Evolutionary conservation across 345 rosid species (phyloP).

Genomic region (Citrus glauca): DNA sequence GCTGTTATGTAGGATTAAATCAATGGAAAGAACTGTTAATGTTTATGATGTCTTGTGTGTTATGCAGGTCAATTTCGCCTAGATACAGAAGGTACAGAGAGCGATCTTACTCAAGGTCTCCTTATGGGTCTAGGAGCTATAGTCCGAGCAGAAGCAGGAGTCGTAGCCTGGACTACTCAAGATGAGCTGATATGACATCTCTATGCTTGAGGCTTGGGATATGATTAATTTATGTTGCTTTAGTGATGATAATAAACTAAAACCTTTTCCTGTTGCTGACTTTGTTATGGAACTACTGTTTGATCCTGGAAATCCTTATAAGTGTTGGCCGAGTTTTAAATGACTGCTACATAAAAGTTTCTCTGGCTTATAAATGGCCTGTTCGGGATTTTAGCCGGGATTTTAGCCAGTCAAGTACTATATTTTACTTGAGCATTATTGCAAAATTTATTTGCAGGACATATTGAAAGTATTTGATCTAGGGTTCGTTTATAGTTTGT

Average conservation of each 20-base stretch:
- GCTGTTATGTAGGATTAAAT: background rate
- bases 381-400: background rate
- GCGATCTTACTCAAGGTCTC: slow-evolving; percentile 55
- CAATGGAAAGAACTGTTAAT: background rate
- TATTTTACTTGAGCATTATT: no score
- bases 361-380: background rate
- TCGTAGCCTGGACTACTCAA: slow-evolving; percentile 34
- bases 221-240: background rate
- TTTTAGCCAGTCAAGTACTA: no score
- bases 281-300: background rate
- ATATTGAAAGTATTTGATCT: no score
- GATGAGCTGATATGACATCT: slow-evolving; percentile 16
- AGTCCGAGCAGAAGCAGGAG: slow-evolving; percentile 38
- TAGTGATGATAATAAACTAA: background rate
- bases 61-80: slow-evolving; percentile 63
- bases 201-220: background rate
- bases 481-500: no score
- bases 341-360: no score
- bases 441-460: no score
- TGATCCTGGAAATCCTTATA: background rate
- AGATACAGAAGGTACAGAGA: slow-evolving; percentile 38
- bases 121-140: slow-evolving; percentile 41
- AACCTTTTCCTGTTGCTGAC: background rate
- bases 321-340: background rate
- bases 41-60: background rate